Evolutionary conservation across 805 yeast species (phyloP).

Genomic region (Metschnikowia dekortorum): DNA sequence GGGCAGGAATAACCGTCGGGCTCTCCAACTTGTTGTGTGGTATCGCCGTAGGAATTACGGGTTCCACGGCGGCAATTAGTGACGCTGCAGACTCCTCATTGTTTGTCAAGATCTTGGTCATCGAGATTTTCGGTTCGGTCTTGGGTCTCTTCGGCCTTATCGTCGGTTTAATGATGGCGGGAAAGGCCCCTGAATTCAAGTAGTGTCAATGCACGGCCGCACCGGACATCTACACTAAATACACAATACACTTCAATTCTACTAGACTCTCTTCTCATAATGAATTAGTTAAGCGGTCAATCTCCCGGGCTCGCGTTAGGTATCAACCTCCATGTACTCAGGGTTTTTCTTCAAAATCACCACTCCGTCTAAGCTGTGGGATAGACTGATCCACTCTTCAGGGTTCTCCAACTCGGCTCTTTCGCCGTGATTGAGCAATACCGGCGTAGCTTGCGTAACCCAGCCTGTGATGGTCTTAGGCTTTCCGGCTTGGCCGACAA

Average conservation of each 20-base stretch:
- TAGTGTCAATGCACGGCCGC: constrained; percentile 22
- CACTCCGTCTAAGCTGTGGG: constrained; percentile 84
- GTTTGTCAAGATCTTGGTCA: constrained; percentile 92
- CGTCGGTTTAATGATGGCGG: constrained; percentile 96
- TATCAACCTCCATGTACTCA: constrained; percentile 65
- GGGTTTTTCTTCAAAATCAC: constrained; percentile 91
- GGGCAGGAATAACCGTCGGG: constrained; percentile 99
- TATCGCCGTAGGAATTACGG: constrained; percentile 94
- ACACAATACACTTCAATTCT: constrained; percentile 2
- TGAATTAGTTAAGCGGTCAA: background rate
- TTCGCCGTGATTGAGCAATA: constrained; percentile 86
- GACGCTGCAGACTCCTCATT: constrained; percentile 96
- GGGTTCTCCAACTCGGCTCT: constrained; percentile 90
- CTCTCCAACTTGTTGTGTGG: constrained; percentile 92
- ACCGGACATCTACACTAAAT: background rate
- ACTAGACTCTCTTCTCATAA: background rate
- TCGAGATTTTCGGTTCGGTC: constrained; percentile 96
- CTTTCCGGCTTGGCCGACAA: constrained; percentile 98
- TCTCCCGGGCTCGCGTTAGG: constrained; percentile 7
- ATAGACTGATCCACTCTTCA: constrained; percentile 82
- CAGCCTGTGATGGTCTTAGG: constrained; percentile 99
- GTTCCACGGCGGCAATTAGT: constrained; percentile 96
- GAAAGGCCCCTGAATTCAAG: constrained; percentile 84
- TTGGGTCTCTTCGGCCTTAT: constrained; percentile 93
- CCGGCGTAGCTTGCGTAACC: constrained; percentile 99